A percentile compares a stretch with the other conserved stretches of the same genome.
Evolutionary conservation across 345 rosid genomes (phyloP).

Genomic region (Boechera retrofracta): DNA sequence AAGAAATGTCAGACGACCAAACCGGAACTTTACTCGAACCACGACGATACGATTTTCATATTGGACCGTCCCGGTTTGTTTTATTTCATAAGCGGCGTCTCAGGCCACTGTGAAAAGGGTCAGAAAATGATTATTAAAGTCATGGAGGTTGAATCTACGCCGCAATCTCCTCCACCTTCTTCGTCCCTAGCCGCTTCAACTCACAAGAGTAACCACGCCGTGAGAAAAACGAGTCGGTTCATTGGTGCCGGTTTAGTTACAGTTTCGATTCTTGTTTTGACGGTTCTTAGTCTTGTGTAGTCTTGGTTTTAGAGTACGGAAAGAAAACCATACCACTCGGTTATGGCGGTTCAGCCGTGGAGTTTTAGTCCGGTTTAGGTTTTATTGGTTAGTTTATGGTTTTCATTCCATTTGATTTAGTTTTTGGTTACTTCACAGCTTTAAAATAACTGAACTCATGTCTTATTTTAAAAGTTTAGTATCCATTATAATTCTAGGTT

Average conservation of each 20-base stretch:
- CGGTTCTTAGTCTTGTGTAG: constrained; percentile 1
- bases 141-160: constrained; percentile 47
- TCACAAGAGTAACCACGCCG: constrained; percentile 6
- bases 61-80: constrained; percentile 52
- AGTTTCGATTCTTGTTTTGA: not conserved
- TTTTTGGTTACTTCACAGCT: constrained; percentile 5
- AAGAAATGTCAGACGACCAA: constrained; percentile 52
- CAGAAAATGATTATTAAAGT: constrained; percentile 66
- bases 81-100: constrained; percentile 59
- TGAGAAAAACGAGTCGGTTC: constrained; percentile 6
- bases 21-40: constrained; percentile 57
- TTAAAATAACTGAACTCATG: not conserved
- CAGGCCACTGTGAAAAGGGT: constrained; percentile 59
- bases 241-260: constrained; percentile 19
- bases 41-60: constrained; percentile 48
- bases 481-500: not conserved
- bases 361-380: not conserved
- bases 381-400: not conserved
- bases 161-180: constrained; percentile 24
- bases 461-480: not conserved
- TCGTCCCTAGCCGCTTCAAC: constrained; percentile 6
- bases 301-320: not conserved
- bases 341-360: not conserved
- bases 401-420: not conserved
- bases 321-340: not conserved